Evolutionary conservation across 176 grass and related monocot species (phyloP), one percentile per base, ranked within the genome.

Genomic region (Areca catechu): DNA sequence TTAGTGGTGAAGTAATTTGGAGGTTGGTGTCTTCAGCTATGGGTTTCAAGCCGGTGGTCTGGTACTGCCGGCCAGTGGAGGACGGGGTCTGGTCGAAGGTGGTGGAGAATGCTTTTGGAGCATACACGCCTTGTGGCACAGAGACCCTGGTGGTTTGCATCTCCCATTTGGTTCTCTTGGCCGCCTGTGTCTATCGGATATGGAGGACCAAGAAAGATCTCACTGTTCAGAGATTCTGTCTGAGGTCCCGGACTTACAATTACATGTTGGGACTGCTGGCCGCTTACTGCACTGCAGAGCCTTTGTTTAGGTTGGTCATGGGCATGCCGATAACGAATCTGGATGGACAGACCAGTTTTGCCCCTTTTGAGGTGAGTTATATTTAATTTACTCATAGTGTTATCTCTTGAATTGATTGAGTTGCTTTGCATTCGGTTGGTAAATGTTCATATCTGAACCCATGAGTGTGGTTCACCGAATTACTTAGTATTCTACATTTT

Each of bases 11-110:
- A 2, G 22, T 23, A 2, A 2, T 23, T 23, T 23, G 22, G 22
- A 23, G 22, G 22, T 1, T 1, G 22, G 1, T 23, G 22, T 23
- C 22, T 23, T 23, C 5, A 29, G 51, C 7, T 14, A 98, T 98
- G 93, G 93, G 87, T 57, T 85, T 82, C 22, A 27, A 85, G 24
- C 76, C 81, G 12, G 34, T 92, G 71, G 72, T 83, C 4, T 92
- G 93, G 93, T 98, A 98, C 76, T 98, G 93, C 59, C 77, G 72
- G 70, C 93, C 87, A 2, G 78, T 88, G 22, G 79, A 85, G 74
- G 20, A 79, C 56, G 93, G 93, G 27, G 53, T 60, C 10, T 98
- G 93, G 93, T 73, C 93, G 50, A 64, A 51, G 54, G 66, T 57
- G 9, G 65, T 83, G 29, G 84, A 92, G 70, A 89, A 77, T 19